A percentile compares a stretch with the other conserved stretches of the same genome.
Conservation (phyloP, 768 basidiomycete species). For the Neoboletus subvelutipes region DNA sequence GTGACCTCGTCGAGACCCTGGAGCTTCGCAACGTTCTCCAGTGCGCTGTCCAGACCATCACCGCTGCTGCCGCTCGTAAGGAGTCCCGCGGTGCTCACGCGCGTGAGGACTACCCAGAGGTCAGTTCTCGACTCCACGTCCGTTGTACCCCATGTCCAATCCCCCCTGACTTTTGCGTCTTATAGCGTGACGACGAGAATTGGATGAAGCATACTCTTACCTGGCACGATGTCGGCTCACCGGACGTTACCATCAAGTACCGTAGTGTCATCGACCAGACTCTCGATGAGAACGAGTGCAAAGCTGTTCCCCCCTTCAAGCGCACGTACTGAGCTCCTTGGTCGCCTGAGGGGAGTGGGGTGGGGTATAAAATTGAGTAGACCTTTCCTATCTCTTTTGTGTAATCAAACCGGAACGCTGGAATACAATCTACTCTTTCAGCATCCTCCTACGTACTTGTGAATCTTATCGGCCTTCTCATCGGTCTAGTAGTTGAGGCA, state of each 20-base stretch:
- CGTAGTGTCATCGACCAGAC: conserved; percentile 82
- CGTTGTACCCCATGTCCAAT: background rate
- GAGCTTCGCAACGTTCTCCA: conserved; percentile 96
- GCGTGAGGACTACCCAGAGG: conserved; percentile 96
- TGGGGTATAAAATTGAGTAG: conserved; percentile 8
- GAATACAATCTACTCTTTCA: conserved; percentile 13
- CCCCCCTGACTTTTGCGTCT: background rate
- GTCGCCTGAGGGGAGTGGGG: background rate
- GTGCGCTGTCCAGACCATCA: conserved; percentile 94
- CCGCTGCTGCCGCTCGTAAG: conserved; percentile 88
- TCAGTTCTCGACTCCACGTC: conserved; percentile 33
- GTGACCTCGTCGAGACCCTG: conserved; percentile 94
- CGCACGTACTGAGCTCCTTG: conserved; percentile 68
- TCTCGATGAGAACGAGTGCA: conserved; percentile 96
- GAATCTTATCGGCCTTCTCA: background rate
- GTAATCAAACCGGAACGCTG: conserved; percentile 9
- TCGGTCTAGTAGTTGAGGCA: background rate
- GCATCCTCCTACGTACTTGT: background rate
- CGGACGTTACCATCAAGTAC: conserved; percentile 88
- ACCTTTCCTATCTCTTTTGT: conserved; percentile 1
- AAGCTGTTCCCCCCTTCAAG: conserved; percentile 96
- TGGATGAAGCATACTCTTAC: conserved; percentile 98
- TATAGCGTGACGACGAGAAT: conserved; percentile 82
- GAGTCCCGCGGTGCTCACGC: conserved; percentile 99
- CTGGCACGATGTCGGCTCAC: conserved; percentile 75